Conservation (phyloP, 2,329 filamentous ascomycete genomes). For the Cucurbitaria berberidis region DNA sequence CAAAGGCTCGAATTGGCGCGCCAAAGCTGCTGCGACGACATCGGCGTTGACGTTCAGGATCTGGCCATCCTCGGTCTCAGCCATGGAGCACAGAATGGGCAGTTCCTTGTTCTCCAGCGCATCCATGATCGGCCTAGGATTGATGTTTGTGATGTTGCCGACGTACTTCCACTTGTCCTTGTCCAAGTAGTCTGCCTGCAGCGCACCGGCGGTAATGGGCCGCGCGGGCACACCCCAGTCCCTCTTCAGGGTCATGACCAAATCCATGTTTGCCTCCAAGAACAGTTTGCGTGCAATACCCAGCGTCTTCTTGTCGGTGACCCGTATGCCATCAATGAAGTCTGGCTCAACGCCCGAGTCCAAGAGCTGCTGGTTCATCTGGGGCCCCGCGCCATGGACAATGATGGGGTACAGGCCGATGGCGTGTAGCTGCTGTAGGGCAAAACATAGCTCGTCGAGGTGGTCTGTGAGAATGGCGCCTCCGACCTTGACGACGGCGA, state of each 20-base stretch:
- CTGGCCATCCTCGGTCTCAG: slow-evolving; percentile 88
- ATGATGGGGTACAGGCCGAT: slow-evolving; percentile 94
- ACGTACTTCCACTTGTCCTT: slow-evolving; percentile 96
- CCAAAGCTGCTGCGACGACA: slow-evolving; percentile 91
- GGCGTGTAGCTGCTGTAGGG: slow-evolving; percentile 89
- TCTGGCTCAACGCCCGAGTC: slow-evolving; percentile 91
- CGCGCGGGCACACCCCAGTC: slow-evolving; percentile 86
- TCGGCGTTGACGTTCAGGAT: slow-evolving; percentile 98
- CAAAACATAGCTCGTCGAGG: slow-evolving; percentile 87
- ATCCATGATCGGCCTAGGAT: slow-evolving; percentile 87
- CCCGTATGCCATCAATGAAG: slow-evolving; percentile 94
- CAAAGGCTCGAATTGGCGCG: slow-evolving; percentile 84
- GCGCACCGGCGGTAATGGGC: slow-evolving; percentile 87
- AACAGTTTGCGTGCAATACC: slow-evolving; percentile 91
- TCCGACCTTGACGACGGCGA: slow-evolving; percentile 97
- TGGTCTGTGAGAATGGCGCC: slow-evolving; percentile 95
- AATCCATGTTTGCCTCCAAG: slow-evolving; percentile 90
- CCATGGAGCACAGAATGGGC: slow-evolving; percentile 94
- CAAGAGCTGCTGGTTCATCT: slow-evolving; percentile 90
- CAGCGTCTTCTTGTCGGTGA: slow-evolving; percentile 94
- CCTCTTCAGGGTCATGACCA: slow-evolving; percentile 83
- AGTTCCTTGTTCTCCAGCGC: slow-evolving; percentile 87
- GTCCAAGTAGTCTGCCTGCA: slow-evolving; percentile 92
- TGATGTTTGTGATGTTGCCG: slow-evolving; percentile 92
- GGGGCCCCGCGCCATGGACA: slow-evolving; percentile 92